Evolutionary conservation across 148 eudicot species (phyloP), one percentile per base, ranked within the genome.

Genomic region (Vaccinium macrocarpon): DNA sequence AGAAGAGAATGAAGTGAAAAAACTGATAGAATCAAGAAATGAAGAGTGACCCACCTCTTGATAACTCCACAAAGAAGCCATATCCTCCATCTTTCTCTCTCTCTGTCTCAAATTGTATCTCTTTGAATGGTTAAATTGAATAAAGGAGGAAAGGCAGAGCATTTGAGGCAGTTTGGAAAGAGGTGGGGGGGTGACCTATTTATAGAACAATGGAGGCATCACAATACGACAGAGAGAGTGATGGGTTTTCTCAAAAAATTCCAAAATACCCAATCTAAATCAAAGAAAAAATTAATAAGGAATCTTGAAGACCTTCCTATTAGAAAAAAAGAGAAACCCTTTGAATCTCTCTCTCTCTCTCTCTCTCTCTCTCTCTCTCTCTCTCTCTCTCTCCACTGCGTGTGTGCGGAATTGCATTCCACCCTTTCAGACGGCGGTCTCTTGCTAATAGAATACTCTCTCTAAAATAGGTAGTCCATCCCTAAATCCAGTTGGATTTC

Each of bases 11-110:
- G 48, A 68, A 81, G 25, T 66, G 61, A 68, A 48, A 81, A 66
- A 56, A 16, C 50, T 56, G 68, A 57, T 21, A 38, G 73, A 74
- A 82, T 51, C 18, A 61, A 78, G 50, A 29, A 84, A 11, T 21
- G 53, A 53, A 21, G 32, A 85, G 82, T 66, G 75, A 66, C 87
- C 84, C 85, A 94, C 97, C 94, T 94, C 95, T 84, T 88, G 92
- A 81, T 89, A 85, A 81, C 72, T 79, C 93, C 92, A 94, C 12
- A 94, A 55, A 86, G 88, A 87, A 80, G 85, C 85, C 78, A 91
- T 64, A 25, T 92, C 92, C 53, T 87, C 95, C 97, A 93, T 94
- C 50, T 86, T 81, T 77, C 23, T 55, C 62, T 59, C 51, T 79
- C 23, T 50, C 62, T 74, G 62, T 21, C 23, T 15, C 61, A 62